Conservation (phyloP, 2,329 filamentous ascomycete species). For the Bipolaris zeicola region DNA sequence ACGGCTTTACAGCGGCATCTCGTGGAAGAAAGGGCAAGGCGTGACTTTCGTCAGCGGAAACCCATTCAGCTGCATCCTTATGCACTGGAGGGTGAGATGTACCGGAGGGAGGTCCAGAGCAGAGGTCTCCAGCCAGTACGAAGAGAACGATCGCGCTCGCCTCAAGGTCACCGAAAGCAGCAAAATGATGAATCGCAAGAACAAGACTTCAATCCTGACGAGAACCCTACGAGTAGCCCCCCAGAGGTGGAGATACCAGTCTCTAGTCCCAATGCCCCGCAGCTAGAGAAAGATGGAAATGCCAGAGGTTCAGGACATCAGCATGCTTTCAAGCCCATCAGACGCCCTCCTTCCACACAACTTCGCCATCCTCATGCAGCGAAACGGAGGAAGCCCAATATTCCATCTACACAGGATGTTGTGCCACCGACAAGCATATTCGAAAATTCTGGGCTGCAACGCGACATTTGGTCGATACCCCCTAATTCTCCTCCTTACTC, state of each 20-base stretch:
- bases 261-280: conserved; percentile 27
- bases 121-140: conserved; percentile 53
- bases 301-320: conserved; percentile 8
- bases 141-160: conserved; percentile 38
- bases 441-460: conserved; percentile 7
- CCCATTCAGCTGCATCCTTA: conserved; percentile 58
- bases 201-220: conserved; percentile 38
- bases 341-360: conserved; percentile 20
- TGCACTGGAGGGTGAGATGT: conserved; percentile 51
- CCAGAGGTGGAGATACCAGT: conserved; percentile 32
- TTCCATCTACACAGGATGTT: conserved; percentile 16
- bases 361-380: conserved; percentile 19
- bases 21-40: conserved; percentile 24
- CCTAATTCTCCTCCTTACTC: conserved; percentile 52
- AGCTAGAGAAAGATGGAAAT: conserved; percentile 8
- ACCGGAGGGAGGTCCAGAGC: conserved; percentile 51
- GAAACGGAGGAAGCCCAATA: conserved; percentile 32
- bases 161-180: conserved; percentile 22
- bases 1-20: conserved; percentile 22
- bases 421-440: conserved; percentile 16
- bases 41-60: conserved; percentile 53
- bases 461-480: conserved; percentile 47
- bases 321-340: conserved; percentile 3
- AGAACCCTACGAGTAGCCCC: conserved; percentile 28
- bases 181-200: conserved; percentile 39